These are phyloP conservation scores for Phytophthora cryptogea DNA, from an alignment of 352 stramenopile genomes.

Conservation along the genomic window DNA sequence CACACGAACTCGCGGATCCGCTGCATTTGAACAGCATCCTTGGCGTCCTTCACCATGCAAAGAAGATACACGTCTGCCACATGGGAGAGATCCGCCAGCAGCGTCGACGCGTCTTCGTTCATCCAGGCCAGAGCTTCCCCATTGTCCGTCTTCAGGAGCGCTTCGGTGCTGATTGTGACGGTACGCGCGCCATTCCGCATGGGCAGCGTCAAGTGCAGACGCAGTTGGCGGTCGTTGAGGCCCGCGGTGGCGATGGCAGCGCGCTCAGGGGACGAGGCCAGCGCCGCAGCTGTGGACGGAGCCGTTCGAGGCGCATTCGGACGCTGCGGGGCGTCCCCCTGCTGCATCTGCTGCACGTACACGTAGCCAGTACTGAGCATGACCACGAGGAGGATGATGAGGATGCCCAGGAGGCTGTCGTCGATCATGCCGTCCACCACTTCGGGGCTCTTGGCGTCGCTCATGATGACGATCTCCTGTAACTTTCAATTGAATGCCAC, in stretches of 20 bases:
- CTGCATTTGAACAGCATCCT: conserved; percentile 40
- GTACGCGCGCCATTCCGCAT: conserved; percentile 62
- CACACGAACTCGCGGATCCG: conserved; percentile 54
- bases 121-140: conserved; percentile 44
- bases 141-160: conserved; percentile 45
- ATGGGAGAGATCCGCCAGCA: conserved; percentile 62
- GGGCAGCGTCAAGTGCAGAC: conserved; percentile 63
- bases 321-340: conserved; percentile 10
- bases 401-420: conserved; percentile 69
- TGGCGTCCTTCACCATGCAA: conserved; percentile 43
- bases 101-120: conserved; percentile 42
- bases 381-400: conserved; percentile 73
- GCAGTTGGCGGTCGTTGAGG: conserved; percentile 57
- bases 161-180: conserved; percentile 69
- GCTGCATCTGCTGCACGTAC: conserved; percentile 67
- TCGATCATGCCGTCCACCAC: conserved; percentile 61
- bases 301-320: conserved; percentile 17
- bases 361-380: conserved; percentile 79
- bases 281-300: conserved; percentile 15
- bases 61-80: conserved; percentile 76
- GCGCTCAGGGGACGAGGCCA: conserved; percentile 13
- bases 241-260: conserved; percentile 39
- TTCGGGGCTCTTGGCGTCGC: conserved; percentile 41
- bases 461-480: conserved; percentile 26
- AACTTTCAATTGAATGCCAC: conserved; percentile 6